Evolutionary conservation across 345 rosid species (phyloP), one percentile per base, ranked within the genome.

Genomic region (Gossypium arboreum): DNA sequence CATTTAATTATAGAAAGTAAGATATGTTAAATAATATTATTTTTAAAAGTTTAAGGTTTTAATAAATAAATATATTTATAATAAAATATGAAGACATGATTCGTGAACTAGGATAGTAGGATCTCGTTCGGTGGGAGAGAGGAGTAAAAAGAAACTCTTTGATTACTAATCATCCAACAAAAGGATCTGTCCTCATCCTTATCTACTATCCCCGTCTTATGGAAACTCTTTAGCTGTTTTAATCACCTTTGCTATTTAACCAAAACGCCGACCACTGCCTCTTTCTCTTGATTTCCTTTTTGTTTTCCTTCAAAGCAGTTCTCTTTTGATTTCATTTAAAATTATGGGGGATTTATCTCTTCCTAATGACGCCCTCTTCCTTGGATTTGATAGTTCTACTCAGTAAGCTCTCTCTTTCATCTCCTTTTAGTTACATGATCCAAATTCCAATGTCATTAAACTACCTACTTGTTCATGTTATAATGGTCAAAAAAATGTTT

Each of bases 331-430:
- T 71, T 71, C 74, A 2, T 12, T 55, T 39, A 12, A 45, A 1
- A 65, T 22, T 18, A 88, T 92, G 94, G 89, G 73, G 57, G 85
- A 84, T 77, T 65, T 69, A 3, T 78, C 88, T 78, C 91, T 90
- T 80, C 98, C 95, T 65, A 72, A 68, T 0, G 98, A 81, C 76
- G 85, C 96, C 56, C 84, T 93, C 59, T 95, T 93, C 82, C 93
- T 95, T 20, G 99, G 99, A 24, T 78, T 95, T 78, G 99, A 95
- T 63, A 84, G 92, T 80, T 95, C 99, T 43, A 93, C 97, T 5
- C 98, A 92, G 97, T 92, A 87, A 79, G 60, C 84, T 82, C 75
- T 39, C 27, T 50, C 18, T 55, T 27, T 9, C 22, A 15, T 59
- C 16, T 29, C 58, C 41, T 5, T 34, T 48, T 43, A 16, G 27